Evolutionary conservation across 1,284 basidiomycete species (phyloP).

Genomic region (Apiotrichum gamsii): DNA sequence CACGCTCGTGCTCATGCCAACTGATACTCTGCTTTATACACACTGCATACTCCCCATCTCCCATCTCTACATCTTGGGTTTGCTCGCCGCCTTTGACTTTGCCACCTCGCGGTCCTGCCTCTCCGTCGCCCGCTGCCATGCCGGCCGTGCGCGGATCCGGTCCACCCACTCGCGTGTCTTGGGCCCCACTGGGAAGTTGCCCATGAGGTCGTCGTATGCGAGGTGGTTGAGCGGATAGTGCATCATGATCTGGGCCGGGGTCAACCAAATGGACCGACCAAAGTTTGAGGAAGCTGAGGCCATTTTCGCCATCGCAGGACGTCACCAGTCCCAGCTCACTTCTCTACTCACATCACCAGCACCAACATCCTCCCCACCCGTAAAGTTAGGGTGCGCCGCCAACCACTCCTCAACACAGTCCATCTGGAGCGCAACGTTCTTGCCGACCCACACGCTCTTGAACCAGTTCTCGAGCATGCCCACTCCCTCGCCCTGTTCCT

Average conservation of each 20-base stretch:
- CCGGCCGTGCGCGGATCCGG: slow-evolving; percentile 9
- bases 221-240: slow-evolving; percentile 2
- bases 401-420: slow-evolving; percentile 31
- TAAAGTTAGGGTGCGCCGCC: slow-evolving; percentile 24
- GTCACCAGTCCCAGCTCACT: background rate
- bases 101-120: slow-evolving; percentile 6
- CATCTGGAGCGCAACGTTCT: slow-evolving; percentile 14
- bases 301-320: too few relatives aligned
- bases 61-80: too few relatives aligned
- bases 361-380: slow-evolving; percentile 30
- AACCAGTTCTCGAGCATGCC: slow-evolving; percentile 1
- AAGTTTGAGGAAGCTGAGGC: background rate
- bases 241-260: slow-evolving; percentile 12
- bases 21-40: too few relatives aligned
- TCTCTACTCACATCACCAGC: slow-evolving; percentile 33
- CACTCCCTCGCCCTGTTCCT: slow-evolving; percentile 21
- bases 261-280: too few relatives aligned
- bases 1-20: too few relatives aligned
- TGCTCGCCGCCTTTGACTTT: too few relatives aligned
- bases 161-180: slow-evolving; percentile 7
- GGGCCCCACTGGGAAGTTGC: slow-evolving; percentile 1
- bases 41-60: too few relatives aligned
- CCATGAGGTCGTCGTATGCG: background rate
- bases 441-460: slow-evolving; percentile 3
- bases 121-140: slow-evolving; percentile 4